Conservation (phyloP, 2,329 filamentous ascomycete genomes). For the Penicillium palitans region DNA sequence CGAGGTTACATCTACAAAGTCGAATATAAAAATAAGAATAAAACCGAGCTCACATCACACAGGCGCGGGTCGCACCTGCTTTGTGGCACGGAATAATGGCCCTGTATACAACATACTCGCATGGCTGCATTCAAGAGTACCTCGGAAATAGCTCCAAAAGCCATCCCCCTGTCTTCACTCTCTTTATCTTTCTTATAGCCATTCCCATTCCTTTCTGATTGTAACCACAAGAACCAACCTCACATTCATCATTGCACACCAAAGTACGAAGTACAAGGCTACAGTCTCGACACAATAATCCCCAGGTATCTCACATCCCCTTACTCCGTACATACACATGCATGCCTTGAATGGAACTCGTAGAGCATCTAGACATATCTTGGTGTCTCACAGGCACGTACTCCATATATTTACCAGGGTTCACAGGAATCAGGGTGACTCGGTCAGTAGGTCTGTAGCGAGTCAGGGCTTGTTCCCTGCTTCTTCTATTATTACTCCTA, state of each 20-base stretch:
- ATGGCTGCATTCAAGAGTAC: conserved; percentile 1
- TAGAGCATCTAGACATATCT: conserved; percentile 1
- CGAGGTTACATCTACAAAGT: not conserved
- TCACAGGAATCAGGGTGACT: not conserved
- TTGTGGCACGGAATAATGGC: conserved; percentile 1
- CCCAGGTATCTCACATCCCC: not conserved
- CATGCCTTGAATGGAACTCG: not conserved
- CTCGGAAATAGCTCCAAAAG: not conserved
- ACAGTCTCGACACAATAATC: not conserved
- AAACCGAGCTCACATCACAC: not conserved
- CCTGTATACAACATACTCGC: conserved; percentile 2
- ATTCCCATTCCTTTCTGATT: not conserved
- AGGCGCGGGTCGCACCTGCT: conserved; percentile 7
- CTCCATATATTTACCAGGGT: not conserved
- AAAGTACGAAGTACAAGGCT: not conserved
- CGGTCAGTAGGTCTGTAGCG: not conserved
- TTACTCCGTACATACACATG: conserved; percentile 1
- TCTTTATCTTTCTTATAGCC: not conserved
- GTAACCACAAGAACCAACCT: not conserved
- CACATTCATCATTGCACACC: not conserved
- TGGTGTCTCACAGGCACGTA: not conserved
- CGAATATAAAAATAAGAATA: not conserved
- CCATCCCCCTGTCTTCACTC: not conserved
- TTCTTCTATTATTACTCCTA: not conserved
- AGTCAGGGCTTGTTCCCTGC: not conserved